Evolutionary conservation across 495 filamentous ascomycete species (phyloP).

Genomic region (Hypoxylon fragiforme): DNA sequence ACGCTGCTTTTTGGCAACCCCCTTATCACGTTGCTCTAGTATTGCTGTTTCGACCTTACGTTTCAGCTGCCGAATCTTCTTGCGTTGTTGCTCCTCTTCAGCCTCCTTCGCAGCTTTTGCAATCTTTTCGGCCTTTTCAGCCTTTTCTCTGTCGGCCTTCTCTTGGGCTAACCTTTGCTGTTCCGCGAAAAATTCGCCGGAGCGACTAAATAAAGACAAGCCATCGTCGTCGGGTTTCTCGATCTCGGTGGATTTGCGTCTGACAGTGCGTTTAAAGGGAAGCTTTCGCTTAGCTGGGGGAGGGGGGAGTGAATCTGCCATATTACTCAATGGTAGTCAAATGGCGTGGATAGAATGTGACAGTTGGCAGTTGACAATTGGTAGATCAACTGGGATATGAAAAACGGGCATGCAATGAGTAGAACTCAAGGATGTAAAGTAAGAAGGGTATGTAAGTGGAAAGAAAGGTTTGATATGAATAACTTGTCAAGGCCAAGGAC

Average conservation of each 20-base stretch:
- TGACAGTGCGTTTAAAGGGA: conserved; percentile 69
- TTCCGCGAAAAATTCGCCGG: conserved; percentile 66
- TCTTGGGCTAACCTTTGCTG: conserved; percentile 46
- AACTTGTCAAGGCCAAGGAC: no score
- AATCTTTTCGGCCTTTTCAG: conserved; percentile 33
- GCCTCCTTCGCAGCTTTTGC: conserved; percentile 33
- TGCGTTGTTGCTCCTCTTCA: conserved; percentile 24
- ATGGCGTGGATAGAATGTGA: neutral
- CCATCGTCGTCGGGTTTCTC: conserved; percentile 44
- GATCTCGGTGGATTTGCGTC: conserved; percentile 43
- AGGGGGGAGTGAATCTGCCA: conserved; percentile 29
- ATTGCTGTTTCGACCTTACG: conserved; percentile 36
- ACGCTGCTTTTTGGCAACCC: conserved; percentile 36
- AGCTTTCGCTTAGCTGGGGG: conserved; percentile 57
- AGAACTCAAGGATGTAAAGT: neutral
- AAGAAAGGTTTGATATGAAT: no score
- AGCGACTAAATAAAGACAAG: conserved; percentile 67
- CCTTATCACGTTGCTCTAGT: conserved; percentile 30
- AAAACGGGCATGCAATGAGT: neutral
- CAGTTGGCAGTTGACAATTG: no score
- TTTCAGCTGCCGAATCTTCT: conserved; percentile 4
- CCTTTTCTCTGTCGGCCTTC: conserved; percentile 37
- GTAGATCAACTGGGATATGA: no score
- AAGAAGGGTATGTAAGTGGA: no score
- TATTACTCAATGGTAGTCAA: conserved; percentile 5